phyloP scores from a whole-genome alignment of 164 flowering plant genomes.

The Amborella trichopoda region DNA sequence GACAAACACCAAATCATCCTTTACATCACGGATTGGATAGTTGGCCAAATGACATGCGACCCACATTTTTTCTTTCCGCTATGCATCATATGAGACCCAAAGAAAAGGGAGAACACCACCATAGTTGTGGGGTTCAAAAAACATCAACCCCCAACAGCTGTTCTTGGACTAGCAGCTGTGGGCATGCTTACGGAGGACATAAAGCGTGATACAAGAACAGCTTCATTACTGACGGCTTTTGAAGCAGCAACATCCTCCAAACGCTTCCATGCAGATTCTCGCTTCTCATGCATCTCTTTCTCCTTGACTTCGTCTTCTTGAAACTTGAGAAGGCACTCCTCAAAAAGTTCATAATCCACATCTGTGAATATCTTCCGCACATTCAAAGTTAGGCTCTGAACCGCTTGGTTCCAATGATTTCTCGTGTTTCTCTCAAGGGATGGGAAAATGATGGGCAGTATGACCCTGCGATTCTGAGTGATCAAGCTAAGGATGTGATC shows the following conservation, averaged over 20 bases:
- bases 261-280: conserved; percentile 60
- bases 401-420: conserved; percentile 84
- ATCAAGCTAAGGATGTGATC: conserved; percentile 67
- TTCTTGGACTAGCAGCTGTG: conserved; percentile 22
- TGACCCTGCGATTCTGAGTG: conserved; percentile 46
- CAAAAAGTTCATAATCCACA: conserved; percentile 46
- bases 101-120: too few species aligned
- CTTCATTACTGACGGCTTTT: conserved; percentile 44
- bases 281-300: conserved; percentile 31
- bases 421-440: conserved; percentile 62
- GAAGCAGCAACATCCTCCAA: conserved; percentile 68
- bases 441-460: conserved; percentile 63
- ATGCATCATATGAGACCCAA: too few species aligned
- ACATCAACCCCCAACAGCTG: conserved; percentile 29
- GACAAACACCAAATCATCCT: too few species aligned
- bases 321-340: conserved; percentile 47
- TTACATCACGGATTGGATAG: too few species aligned
- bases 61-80: too few species aligned
- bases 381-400: conserved; percentile 64
- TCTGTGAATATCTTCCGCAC: conserved; percentile 69
- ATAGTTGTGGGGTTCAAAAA: too few species aligned
- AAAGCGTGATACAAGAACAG: conserved; percentile 44
- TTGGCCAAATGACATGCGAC: too few species aligned
- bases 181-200: conserved; percentile 29
- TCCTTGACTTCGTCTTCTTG: conserved; percentile 55